A percentile compares a stretch with the other conserved stretches of the same genome.
Conservation (phyloP, 305 asterid genomes). For the Fraxinus latifolia region DNA sequence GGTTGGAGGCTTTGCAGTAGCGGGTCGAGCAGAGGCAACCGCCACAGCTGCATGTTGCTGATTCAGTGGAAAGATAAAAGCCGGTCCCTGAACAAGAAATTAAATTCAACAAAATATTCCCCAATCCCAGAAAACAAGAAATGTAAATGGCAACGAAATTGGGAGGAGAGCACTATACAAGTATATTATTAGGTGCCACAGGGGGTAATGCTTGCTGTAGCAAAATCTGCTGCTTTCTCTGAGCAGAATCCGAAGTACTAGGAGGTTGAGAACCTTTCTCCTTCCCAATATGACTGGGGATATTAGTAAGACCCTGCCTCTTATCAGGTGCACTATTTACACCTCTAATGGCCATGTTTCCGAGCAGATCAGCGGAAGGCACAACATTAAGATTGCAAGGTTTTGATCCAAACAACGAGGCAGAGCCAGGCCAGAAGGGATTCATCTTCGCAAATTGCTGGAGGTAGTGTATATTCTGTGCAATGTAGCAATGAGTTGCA, state of each 20-base stretch:
- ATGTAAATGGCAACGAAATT: neutral
- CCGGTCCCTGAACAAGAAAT: conserved; percentile 51
- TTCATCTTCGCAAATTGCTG: conserved; percentile 82
- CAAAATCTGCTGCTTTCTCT: conserved; percentile 75
- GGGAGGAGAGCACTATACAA: conserved; percentile 41
- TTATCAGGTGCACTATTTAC: conserved; percentile 50
- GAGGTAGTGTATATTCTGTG: conserved; percentile 64
- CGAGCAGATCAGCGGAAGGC: conserved; percentile 53
- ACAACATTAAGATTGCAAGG: conserved; percentile 47
- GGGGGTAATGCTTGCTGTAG: conserved; percentile 87
- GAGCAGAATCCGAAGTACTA: conserved; percentile 52
- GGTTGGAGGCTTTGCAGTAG: conserved; percentile 39
- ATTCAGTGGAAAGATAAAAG: conserved; percentile 81
- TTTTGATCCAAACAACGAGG: conserved; percentile 54
- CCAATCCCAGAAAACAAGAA: neutral
- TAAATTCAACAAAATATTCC: neutral
- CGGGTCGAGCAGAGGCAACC: conserved; percentile 53
- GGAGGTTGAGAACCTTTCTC: conserved; percentile 61
- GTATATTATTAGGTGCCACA: conserved; percentile 65
- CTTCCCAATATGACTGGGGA: conserved; percentile 46
- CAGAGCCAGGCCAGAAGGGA: conserved; percentile 71
- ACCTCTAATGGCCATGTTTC: conserved; percentile 40
- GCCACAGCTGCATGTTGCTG: conserved; percentile 76
- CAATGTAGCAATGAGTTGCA: conserved; percentile 94
- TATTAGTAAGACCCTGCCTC: conserved; percentile 39